Evolutionary conservation across 2,329 filamentous ascomycete genomes (phyloP).

Genomic region (Beauveria australis): DNA sequence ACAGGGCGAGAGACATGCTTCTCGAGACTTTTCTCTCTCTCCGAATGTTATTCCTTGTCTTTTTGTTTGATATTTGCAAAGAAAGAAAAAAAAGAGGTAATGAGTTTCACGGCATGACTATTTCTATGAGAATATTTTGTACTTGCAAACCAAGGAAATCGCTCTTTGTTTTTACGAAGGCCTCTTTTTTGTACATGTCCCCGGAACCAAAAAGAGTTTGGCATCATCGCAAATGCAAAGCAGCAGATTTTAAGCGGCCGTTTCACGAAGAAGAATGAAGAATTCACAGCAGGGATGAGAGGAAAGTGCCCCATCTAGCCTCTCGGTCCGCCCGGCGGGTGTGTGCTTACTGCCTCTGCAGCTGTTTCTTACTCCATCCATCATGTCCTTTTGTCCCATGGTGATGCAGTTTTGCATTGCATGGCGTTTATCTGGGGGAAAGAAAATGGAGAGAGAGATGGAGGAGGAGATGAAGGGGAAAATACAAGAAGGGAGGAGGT

Average conservation of each 20-base stretch:
- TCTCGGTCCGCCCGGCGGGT: not conserved
- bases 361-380: constrained; percentile 3
- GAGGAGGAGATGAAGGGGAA: too few species aligned
- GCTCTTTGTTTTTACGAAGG: constrained; percentile 10
- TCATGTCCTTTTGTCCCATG: not conserved
- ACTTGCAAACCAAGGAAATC: constrained; percentile 14
- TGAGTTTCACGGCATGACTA: not conserved
- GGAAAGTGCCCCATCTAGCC: too few species aligned
- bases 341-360: not conserved
- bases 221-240: not conserved
- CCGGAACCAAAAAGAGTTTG: not conserved
- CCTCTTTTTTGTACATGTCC: not conserved
- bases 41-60: not conserved
- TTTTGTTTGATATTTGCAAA: not conserved
- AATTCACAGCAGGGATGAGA: too few species aligned
- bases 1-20: not conserved
- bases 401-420: constrained; percentile 16
- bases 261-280: too few species aligned
- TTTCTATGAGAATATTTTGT: constrained; percentile 12
- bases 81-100: not conserved
- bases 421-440: constrained; percentile 19
- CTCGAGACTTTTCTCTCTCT: too few species aligned
- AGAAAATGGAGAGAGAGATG: constrained; percentile 17
- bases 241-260: not conserved
- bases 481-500: too few species aligned